Evolutionary conservation across 768 basidiomycete genomes (phyloP), one percentile per base, ranked within the genome.

Genomic region (Podaxis sp.): DNA sequence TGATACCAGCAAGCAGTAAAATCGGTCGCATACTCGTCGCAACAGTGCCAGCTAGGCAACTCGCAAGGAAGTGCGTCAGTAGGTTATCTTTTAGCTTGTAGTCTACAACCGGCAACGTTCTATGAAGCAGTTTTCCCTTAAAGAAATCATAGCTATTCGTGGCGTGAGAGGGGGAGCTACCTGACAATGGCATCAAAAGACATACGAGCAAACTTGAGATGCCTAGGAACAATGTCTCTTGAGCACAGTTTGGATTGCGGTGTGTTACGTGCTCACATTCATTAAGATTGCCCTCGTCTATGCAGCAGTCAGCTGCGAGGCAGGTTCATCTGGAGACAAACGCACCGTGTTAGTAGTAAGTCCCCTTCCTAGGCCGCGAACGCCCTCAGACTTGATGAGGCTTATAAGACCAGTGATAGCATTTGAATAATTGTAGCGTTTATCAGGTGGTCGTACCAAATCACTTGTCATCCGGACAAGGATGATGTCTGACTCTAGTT

Each of bases 381-480:
- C 49, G 17, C 93, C 92, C 70, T 95, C 94, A 55, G 83, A 82
- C 65, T 78, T 82, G 9, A 90, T 75, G 52, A 96, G 80, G 65
- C 71, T 79, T 6, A 83, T 65, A n/a, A 96, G 75, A 7, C 94
- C 94, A 53, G 82, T 79, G 17, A 94, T 65, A n/a, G 86, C 92
- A 72, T 95, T 93, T 22, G 82, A 79, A 73, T 96, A 96, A 52
- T 86, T 83, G 69, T 90, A 93, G 60, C 87, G 81, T 67, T 87
- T 82, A 63, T 89, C 88, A 26, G 87, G 84, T 17, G 90, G 87
- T 66, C 90, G 85, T 30, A 88, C 79, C 6, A 85, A 82, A 73
- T 96, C 94, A 67, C 90, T 94, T 26, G 93, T 93, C 94, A 96
- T 96, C 59, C 94, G 80, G 13, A 93, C 87, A 48, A 93, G 77